A percentile compares a stretch with the other conserved stretches of the same genome.
Conservation (phyloP, 805 yeast species). For the Myxozyma monticola region DNA sequence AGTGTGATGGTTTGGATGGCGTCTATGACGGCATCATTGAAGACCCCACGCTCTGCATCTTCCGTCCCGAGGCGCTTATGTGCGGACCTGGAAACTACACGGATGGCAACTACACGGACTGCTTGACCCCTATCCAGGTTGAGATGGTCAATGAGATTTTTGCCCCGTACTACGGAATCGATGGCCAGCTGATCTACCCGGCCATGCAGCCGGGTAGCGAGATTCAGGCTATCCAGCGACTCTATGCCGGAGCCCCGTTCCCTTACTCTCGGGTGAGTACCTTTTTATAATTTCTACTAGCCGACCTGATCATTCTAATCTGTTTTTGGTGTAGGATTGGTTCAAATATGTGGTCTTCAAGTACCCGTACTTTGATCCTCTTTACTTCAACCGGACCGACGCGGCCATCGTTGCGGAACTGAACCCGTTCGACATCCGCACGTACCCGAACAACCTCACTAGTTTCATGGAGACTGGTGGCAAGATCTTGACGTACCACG, state of each 20-base stretch:
- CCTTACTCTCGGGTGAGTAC: constrained; percentile 3
- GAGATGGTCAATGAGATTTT: constrained; percentile 2
- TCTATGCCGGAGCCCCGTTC: constrained; percentile 6
- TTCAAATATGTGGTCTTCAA: constrained; percentile 5
- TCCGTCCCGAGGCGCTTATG: constrained; percentile 3
- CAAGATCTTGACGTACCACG: constrained; percentile 8
- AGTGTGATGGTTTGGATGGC: constrained; percentile 17
- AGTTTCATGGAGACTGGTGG: constrained; percentile 5
- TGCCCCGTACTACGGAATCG: constrained; percentile 3
- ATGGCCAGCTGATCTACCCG: constrained; percentile 1
- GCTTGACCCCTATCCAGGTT: background rate
- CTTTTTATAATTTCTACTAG: too few relatives aligned
- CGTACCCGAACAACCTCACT: constrained; percentile 3
- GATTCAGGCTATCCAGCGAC: constrained; percentile 5
- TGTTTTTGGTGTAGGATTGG: constrained; percentile 2
- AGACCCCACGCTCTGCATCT: constrained; percentile 10
- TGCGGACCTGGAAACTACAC: constrained; percentile 1
- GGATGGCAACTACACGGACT: background rate
- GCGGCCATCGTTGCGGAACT: constrained; percentile 5
- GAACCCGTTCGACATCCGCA: constrained; percentile 9
- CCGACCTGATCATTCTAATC: background rate
- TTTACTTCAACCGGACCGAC: constrained; percentile 5
- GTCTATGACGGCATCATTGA: constrained; percentile 13
- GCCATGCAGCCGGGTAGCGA: constrained; percentile 2
- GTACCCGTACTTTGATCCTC: constrained; percentile 4